Evolutionary conservation across 1,139 yeast species (phyloP).

Genomic region (Kodamaea alishanica): DNA sequence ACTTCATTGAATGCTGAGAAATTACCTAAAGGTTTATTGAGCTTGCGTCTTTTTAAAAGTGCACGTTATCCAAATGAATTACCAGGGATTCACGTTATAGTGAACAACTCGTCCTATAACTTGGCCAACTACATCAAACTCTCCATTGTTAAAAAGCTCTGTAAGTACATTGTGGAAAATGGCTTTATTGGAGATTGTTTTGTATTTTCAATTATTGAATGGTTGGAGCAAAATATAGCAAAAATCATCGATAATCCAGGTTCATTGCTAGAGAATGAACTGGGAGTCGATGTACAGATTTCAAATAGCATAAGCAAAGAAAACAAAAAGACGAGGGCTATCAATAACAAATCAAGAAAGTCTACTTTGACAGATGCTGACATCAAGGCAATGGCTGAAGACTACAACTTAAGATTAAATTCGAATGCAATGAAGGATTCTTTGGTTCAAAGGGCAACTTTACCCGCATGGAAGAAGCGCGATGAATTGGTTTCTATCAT

Average conservation of each 20-base stretch:
- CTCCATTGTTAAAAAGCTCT: constrained; percentile 52
- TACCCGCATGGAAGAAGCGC: constrained; percentile 84
- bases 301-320: constrained; percentile 1
- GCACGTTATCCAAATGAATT: constrained; percentile 52
- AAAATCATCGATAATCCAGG: constrained; percentile 71
- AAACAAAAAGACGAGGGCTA: neutral
- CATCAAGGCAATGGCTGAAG: constrained; percentile 22
- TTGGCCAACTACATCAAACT: constrained; percentile 75
- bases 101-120: constrained; percentile 41
- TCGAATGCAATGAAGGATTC: constrained; percentile 19
- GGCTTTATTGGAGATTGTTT: constrained; percentile 64
- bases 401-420: constrained; percentile 16
- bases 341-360: neutral
- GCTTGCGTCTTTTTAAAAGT: constrained; percentile 51
- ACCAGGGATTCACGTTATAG: constrained; percentile 60
- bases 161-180: constrained; percentile 36
- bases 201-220: constrained; percentile 63
- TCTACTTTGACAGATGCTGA: constrained; percentile 14
- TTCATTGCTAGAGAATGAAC: constrained; percentile 40
- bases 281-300: constrained; percentile 1
- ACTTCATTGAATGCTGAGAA: constrained; percentile 32
- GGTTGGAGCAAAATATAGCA: constrained; percentile 64
- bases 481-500: constrained; percentile 55
- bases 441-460: constrained; percentile 37
- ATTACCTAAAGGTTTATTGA: constrained; percentile 31